These are phyloP conservation scores for Clohesyomyces aquaticus DNA, from an alignment of 495 filamentous ascomycete genomes.

Conservation along the genomic window DNA sequence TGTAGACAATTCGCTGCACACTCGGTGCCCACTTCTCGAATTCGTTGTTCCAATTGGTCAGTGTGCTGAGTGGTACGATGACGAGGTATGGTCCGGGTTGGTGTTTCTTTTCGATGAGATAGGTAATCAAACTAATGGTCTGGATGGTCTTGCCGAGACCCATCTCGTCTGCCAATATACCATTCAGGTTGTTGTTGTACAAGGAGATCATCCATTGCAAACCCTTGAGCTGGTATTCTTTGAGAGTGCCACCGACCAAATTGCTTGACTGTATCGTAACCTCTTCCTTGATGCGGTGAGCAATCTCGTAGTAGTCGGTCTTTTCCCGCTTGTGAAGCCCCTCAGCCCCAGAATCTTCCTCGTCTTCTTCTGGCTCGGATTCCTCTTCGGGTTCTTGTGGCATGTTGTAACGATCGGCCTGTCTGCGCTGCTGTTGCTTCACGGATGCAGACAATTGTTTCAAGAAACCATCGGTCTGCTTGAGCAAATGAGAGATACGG, in stretches of 20 bases:
- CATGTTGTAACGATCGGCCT: constrained; percentile 69
- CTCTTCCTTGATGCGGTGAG: constrained; percentile 92
- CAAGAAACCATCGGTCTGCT: constrained; percentile 95
- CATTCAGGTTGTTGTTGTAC: constrained; percentile 99
- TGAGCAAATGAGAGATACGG: constrained; percentile 94
- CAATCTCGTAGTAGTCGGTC: constrained; percentile 97
- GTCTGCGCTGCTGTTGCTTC: constrained; percentile 83
- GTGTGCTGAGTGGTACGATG: constrained; percentile 88
- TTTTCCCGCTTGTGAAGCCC: constrained; percentile 55
- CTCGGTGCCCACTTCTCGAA: constrained; percentile 98
- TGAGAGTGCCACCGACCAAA: constrained; percentile 86
- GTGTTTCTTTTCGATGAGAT: constrained; percentile 93
- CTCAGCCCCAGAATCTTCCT: constrained; percentile 58
- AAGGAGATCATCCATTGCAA: constrained; percentile 99
- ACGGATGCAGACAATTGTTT: constrained; percentile 93
- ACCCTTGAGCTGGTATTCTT: constrained; percentile 98
- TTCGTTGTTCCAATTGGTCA: constrained; percentile 98
- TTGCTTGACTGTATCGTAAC: constrained; percentile 79
- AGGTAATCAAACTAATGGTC: constrained; percentile 95
- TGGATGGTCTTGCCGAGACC: constrained; percentile 99
- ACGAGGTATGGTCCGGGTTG: constrained; percentile 94
- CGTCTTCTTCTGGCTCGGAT: constrained; percentile 63
- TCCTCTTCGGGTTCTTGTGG: constrained; percentile 49
- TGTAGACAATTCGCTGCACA: constrained; percentile 88
- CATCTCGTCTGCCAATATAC: constrained; percentile 98